Percentiles rank a stretch among this genome's conserved stretches.
These are phyloP conservation scores for Cephalotrichum gorgonifer DNA, from an alignment of 2,329 filamentous ascomycete genomes.

Conservation along the genomic window DNA sequence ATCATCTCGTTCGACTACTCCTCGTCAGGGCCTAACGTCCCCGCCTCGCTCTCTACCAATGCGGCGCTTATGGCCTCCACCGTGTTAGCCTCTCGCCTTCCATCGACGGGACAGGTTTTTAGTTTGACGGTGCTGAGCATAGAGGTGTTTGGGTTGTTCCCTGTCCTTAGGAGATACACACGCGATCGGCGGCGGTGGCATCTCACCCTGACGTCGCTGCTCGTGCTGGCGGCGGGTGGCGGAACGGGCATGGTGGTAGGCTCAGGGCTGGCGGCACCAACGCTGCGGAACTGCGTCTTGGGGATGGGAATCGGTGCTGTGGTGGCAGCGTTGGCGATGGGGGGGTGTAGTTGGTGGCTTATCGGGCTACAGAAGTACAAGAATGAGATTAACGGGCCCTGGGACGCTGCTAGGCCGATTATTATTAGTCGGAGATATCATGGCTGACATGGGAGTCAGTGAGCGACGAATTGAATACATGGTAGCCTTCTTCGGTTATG, in stretches of 20 bases:
- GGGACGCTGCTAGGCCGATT: slow-evolving; percentile 88
- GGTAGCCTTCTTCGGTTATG: too few relatives aligned
- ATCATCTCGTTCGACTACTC: slow-evolving; percentile 98
- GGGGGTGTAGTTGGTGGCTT: slow-evolving; percentile 94
- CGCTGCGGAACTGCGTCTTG: slow-evolving; percentile 41
- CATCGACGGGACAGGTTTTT: slow-evolving; percentile 88
- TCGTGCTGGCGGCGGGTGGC: slow-evolving; percentile 71
- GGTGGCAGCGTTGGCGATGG: slow-evolving; percentile 69
- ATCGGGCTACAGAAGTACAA: slow-evolving; percentile 98
- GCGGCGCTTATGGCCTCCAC: slow-evolving; percentile 94
- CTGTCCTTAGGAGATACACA: slow-evolving; percentile 89
- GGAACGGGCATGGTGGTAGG: slow-evolving; percentile 59
- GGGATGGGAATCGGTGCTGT: slow-evolving; percentile 71
- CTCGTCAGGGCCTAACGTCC: slow-evolving; percentile 47
- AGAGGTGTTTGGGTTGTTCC: slow-evolving; percentile 92
- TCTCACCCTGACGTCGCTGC: slow-evolving; percentile 59
- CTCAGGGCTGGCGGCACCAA: slow-evolving; percentile 18
- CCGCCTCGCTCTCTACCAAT: slow-evolving; percentile 77
- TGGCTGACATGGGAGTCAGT: too few relatives aligned
- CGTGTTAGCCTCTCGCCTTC: slow-evolving; percentile 80
- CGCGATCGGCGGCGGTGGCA: slow-evolving; percentile 81
- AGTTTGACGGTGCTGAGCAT: slow-evolving; percentile 92
- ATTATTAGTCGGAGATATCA: slow-evolving; percentile 58
- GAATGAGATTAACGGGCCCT: slow-evolving; percentile 95
- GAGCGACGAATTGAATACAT: too few relatives aligned